A percentile compares a stretch with the other conserved stretches of the same genome.
Evolutionary conservation across 2,329 filamentous ascomycete genomes (phyloP).

Genomic region (Geoglossum cookeanum): DNA sequence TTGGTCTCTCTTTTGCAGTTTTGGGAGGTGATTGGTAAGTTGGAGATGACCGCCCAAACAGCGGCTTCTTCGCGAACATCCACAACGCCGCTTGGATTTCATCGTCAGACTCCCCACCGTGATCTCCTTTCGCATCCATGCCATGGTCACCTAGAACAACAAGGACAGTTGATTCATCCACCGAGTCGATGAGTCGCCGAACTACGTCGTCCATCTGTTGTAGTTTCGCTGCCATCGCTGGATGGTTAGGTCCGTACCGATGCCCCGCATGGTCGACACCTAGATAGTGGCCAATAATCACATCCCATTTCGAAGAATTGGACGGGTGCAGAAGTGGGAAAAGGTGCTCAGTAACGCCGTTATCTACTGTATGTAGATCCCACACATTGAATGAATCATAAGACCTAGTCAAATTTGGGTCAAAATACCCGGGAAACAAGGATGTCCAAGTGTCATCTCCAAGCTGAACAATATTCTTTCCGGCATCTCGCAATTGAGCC

Average conservation of each 20-base stretch:
- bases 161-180: slow-evolving; percentile 75
- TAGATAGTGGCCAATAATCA: slow-evolving; percentile 85
- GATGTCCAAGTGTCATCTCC: slow-evolving; percentile 97
- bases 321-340: slow-evolving; percentile 56
- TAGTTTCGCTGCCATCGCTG: slow-evolving; percentile 79
- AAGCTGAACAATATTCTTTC: slow-evolving; percentile 71
- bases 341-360: slow-evolving; percentile 81
- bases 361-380: slow-evolving; percentile 93
- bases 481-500: slow-evolving; percentile 40
- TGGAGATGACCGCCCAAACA: slow-evolving; percentile 60
- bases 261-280: slow-evolving; percentile 96
- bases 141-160: slow-evolving; percentile 98
- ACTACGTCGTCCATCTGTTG: slow-evolving; percentile 78
- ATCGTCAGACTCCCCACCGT: slow-evolving; percentile 94
- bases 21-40: slow-evolving; percentile 36
- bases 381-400: slow-evolving; percentile 98
- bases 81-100: slow-evolving; percentile 88
- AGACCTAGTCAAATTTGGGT: slow-evolving; percentile 62
- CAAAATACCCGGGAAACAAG: slow-evolving; percentile 85
- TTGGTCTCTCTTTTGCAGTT: slow-evolving; percentile 60
- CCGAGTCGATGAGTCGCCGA: slow-evolving; percentile 43
- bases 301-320: slow-evolving; percentile 60
- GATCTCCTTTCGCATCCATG: slow-evolving; percentile 94
- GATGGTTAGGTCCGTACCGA: slow-evolving; percentile 82
- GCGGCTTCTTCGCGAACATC: slow-evolving; percentile 86